These are phyloP conservation scores for Solanum lignicaule DNA, from an alignment of 257 asterid genomes.

Conservation along the genomic window DNA sequence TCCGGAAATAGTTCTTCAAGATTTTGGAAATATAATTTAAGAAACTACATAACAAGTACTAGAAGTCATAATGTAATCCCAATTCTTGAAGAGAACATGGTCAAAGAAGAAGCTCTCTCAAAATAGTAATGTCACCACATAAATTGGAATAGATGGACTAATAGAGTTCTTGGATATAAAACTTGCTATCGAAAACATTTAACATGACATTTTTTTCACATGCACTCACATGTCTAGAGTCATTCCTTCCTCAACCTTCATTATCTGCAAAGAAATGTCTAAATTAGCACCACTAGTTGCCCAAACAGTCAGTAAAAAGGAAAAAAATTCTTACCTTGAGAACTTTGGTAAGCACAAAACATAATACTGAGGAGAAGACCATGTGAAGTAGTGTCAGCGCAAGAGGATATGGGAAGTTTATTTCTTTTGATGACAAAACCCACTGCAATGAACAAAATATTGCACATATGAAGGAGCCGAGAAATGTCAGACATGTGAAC, in stretches of 20 bases:
- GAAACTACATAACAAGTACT: background rate
- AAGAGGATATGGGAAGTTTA: conserved; percentile 94
- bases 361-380: conserved; percentile 86
- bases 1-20: background rate
- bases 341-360: conserved; percentile 79
- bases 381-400: conserved; percentile 94
- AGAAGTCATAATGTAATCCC: background rate
- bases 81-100: background rate
- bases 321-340: conserved; percentile 46
- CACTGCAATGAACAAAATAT: conserved; percentile 47
- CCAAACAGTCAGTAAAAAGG: background rate
- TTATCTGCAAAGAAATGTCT: conserved; percentile 40
- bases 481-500: background rate
- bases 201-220: background rate
- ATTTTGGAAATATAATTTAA: background rate
- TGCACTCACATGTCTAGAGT: conserved; percentile 80
- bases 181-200: background rate
- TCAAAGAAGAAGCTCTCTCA: background rate
- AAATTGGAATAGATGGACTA: background rate
- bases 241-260: conserved; percentile 95
- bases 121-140: background rate
- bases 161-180: background rate
- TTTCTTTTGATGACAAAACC: conserved; percentile 87
- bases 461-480: background rate
- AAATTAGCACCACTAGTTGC: background rate